These are phyloP conservation scores for Fraxinus platypoda DNA, from an alignment of 305 asterid genomes.

Conservation along the genomic window DNA sequence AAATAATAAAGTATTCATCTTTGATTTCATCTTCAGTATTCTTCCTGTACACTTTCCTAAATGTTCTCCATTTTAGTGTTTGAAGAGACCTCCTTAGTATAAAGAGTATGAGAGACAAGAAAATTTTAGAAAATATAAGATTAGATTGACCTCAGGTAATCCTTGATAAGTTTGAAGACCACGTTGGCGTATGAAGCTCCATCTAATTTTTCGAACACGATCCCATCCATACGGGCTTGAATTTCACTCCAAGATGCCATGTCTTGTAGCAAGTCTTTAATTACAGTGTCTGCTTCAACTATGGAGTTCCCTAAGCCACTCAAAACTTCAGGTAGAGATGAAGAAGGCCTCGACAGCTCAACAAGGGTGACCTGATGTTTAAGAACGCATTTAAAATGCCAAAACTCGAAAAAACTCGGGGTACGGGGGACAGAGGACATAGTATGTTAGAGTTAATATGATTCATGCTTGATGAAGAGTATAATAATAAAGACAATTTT, in stretches of 20 bases:
- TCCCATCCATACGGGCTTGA: conserved; percentile 93
- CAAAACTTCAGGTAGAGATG: conserved; percentile 48
- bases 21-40: background rate
- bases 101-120: background rate
- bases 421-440: background rate
- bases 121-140: background rate
- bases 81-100: background rate
- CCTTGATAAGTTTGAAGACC: conserved; percentile 48
- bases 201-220: conserved; percentile 59
- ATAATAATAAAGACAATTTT: background rate
- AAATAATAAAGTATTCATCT: background rate
- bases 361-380: conserved; percentile 60
- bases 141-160: conserved; percentile 56
- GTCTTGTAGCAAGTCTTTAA: conserved; percentile 53
- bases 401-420: background rate
- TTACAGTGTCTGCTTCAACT: conserved; percentile 57
- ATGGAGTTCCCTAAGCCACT: conserved; percentile 51
- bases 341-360: conserved; percentile 60
- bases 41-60: background rate
- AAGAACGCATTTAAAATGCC: conserved; percentile 21
- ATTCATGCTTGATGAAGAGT: background rate
- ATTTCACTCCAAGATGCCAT: conserved; percentile 59
- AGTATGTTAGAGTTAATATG: background rate
- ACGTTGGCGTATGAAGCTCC: conserved; percentile 52
- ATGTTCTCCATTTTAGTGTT: background rate